Base-by-base conservation (phyloP, 768 basidiomycete species). In the Wakefieldia striispora region DNA sequence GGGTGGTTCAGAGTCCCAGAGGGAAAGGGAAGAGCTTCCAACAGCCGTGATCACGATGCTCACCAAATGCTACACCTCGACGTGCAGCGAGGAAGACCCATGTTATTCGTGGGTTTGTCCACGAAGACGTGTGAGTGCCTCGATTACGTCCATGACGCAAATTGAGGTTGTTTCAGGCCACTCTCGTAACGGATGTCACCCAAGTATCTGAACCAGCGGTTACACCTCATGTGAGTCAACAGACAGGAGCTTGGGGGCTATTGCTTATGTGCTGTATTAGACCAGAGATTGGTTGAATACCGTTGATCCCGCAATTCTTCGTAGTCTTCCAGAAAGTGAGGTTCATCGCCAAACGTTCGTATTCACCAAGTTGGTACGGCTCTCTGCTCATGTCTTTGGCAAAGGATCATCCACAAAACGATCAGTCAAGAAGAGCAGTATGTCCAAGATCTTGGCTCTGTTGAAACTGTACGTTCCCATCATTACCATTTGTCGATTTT, bases 371-470 rank as follows among this genome's bases (percentile, higher is more conserved):
- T 50, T 27, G 6, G 14, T 34, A 19, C 21, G 2, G n/a, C n/a
- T 19, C 17, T 47, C 26, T 40, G 12, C 46, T 54, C 14, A 54
- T 35, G 5, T 38, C 40, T 24, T 31, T 20, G 40, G 29, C 37
- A 17, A 52, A 80, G 80, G 37, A 78, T 85, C 60, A 95, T 99
- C 48, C 85, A 88, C 63, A 92, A 91, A 62, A 79, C 95, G 33
- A 90, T 98, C 56, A 77, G 77, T 55, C 86, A 91, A 58, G 95
- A 98, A 64, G 84, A 91, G 55, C 87, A 92, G 61, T 97, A 95
- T 63, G 72, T 92, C 37, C 83, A 85, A 47, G 95, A 99, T 61
- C 77, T 99, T 8, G 86, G 91, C 51, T 76, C 84, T 2, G 80
- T 97, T 38, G 91, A 95, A 62, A 73, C 78, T 14, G 83, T 88